These are phyloP conservation scores for Blastobotrys parvus DNA, from an alignment of 805 yeast species.

Conservation along the genomic window DNA sequence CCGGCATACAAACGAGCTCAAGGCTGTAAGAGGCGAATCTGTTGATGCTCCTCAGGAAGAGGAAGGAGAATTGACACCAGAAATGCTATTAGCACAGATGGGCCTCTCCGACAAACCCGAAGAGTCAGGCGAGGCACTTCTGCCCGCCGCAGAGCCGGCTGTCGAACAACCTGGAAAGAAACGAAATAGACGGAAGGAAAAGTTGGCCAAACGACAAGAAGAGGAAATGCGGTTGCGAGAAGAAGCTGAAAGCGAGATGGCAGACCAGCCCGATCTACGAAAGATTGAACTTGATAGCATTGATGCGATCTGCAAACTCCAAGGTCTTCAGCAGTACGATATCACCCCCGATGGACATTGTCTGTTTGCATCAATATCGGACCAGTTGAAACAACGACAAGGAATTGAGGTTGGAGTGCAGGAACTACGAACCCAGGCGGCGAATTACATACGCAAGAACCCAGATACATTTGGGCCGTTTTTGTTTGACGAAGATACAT, in stretches of 20 bases:
- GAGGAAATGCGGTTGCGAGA: conserved; percentile 52
- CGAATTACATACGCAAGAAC: conserved; percentile 53
- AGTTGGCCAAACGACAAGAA: conserved; percentile 67
- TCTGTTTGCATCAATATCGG: conserved; percentile 75
- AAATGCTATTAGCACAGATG: conserved; percentile 52
- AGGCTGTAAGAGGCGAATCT: conserved; percentile 9
- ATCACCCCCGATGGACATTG: conserved; percentile 93
- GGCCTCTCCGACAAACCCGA: conserved; percentile 31
- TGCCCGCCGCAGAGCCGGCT: conserved; percentile 1
- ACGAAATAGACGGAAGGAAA: conserved; percentile 79
- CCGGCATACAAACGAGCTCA: conserved; percentile 49
- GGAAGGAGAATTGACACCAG: conserved; percentile 53
- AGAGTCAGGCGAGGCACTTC: conserved; percentile 1
- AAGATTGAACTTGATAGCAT: conserved; percentile 65
- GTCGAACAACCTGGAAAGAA: conserved; percentile 24
- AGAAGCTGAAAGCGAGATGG: conserved; percentile 69
- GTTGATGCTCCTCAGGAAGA: conserved; percentile 24
- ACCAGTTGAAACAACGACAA: conserved; percentile 59
- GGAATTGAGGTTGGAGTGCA: conserved; percentile 32
- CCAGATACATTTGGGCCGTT: conserved; percentile 73
- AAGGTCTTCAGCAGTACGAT: conserved; percentile 50
- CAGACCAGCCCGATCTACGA: conserved; percentile 53
- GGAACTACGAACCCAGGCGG: conserved; percentile 57
- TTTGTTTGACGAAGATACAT: conserved; percentile 69
- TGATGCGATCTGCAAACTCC: conserved; percentile 40